Conservation (phyloP, 306 rosid species). For the Aeschynomene evenia region DNA sequence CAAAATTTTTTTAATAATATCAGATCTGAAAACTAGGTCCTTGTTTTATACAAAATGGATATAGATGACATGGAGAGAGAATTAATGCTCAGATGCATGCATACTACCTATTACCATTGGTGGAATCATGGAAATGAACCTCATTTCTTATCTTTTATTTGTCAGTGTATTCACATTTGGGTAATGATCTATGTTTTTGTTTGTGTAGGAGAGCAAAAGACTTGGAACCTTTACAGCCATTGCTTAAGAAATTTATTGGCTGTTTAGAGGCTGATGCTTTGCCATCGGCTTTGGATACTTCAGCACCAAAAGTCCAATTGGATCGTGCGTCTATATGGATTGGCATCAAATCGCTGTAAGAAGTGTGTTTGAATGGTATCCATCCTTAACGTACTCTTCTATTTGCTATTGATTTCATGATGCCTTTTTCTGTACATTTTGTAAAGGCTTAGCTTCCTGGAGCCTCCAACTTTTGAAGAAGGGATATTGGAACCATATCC, state of each 20-base stretch:
- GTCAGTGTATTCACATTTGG: conserved; percentile 11
- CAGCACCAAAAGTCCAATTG: conserved; percentile 61
- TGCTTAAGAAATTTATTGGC: conserved; percentile 79
- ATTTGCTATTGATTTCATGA: conserved; percentile 29
- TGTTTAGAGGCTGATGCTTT: conserved; percentile 68
- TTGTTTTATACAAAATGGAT: conserved; percentile 3
- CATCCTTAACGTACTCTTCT: neutral
- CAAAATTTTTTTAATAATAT: conserved; percentile 1
- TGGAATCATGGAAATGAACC: conserved; percentile 19
- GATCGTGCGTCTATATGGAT: conserved; percentile 84
- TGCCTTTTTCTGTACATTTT: conserved; percentile 23
- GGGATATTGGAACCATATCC: conserved; percentile 95
- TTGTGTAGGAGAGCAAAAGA: conserved; percentile 66
- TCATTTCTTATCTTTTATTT: conserved; percentile 2
- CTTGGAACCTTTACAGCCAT: conserved; percentile 92
- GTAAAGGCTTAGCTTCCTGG: conserved; percentile 90
- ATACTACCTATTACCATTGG: conserved; percentile 2
- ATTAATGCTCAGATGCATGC: conserved; percentile 7
- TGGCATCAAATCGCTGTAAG: conserved; percentile 92
- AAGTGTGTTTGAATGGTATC: conserved; percentile 35
- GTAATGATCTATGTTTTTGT: conserved; percentile 11
- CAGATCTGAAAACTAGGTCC: neutral
- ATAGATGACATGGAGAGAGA: conserved; percentile 9
- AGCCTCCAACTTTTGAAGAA: conserved; percentile 94
- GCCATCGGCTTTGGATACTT: conserved; percentile 54